Base-by-base conservation (phyloP, 257 asterid genomes). In the Asclepias syriaca region DNA sequence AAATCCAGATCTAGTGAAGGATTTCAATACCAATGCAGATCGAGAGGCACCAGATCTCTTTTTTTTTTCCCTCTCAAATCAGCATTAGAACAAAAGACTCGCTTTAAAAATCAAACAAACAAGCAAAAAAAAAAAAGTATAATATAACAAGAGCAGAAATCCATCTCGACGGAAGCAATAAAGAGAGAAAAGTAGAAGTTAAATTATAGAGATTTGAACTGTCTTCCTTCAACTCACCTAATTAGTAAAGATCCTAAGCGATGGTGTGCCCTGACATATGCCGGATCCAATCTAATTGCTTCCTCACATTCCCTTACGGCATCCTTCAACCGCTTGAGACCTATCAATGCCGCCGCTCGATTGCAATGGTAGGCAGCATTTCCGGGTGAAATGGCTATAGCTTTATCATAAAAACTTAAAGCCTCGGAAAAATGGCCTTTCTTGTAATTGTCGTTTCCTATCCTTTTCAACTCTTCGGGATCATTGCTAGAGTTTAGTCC, bases 221-320 rank as follows among this genome's bases (percentile, higher is more conserved):
- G 57, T 46, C 57, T 69, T 70, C 56, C 40, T 39, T 75, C 50
- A 66, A 84, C 87, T 88, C 86, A 94, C 98, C 97, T 87, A 77
- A 89, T 81, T 78, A 88, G 81, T 78, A 94, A 74, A 72, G 92
- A 85, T 76, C 96, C 99, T 74, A 94, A 81, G 0, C 99, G 97
- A 66, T 86, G 96, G 81, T 91, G 97, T 6, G 97, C 99, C 80
- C 87, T 81, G 27, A 79, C 86, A 66, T 94, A 94, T 21, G 86
- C 82, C 11, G 97, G 99, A 87, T 94, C 96, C 90, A 91, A 80
- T 81, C 83, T 80, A 78, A 94, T 83, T 15, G 99, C 97, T 83
- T 88, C 97, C 69, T 87, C 97, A 66, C 93, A 94, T 76, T 91
- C 99, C 80, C 77, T 79, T 66, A 84, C 84, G 5, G 98, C 97